A percentile compares a stretch with the other conserved stretches of the same genome.
phyloP scores from a whole-genome alignment of 371 early-diverging fungal species.

The Conidiobolus coronatus region DNA sequence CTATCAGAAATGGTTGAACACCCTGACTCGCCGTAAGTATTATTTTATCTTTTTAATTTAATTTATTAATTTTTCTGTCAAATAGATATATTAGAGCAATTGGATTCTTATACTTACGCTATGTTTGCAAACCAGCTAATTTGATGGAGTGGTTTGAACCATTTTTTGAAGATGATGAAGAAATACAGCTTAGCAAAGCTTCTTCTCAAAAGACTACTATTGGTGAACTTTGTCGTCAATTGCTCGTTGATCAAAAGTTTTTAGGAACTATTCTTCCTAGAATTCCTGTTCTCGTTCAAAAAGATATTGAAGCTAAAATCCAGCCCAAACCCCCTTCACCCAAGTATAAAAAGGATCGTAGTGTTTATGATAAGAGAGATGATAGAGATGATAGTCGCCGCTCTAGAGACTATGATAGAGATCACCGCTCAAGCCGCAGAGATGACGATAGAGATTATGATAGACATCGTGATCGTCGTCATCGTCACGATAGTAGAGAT shows the following conservation, averaged over 20 bases:
- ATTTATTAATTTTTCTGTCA: slow-evolving; percentile 2
- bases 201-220: slow-evolving; percentile 37
- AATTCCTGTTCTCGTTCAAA: slow-evolving; percentile 61
- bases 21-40: slow-evolving; percentile 48
- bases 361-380: too few species aligned
- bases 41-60: not conserved
- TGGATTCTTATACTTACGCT: slow-evolving; percentile 67
- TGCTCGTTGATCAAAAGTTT: slow-evolving; percentile 43
- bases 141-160: slow-evolving; percentile 67
- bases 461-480: too few species aligned
- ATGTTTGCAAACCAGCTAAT: slow-evolving; percentile 52
- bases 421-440: too few species aligned
- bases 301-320: slow-evolving; percentile 39
- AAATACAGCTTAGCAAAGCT: slow-evolving; percentile 37
- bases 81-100: slow-evolving; percentile 54
- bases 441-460: too few species aligned
- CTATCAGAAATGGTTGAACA: slow-evolving; percentile 50
- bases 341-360: too few species aligned
- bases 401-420: too few species aligned
- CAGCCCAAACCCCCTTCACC: too few species aligned
- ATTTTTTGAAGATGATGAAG: slow-evolving; percentile 58
- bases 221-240: slow-evolving; percentile 32
- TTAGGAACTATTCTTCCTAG: slow-evolving; percentile 61
- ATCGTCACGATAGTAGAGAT: too few species aligned
- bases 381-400: too few species aligned